Base-by-base conservation (phyloP, 306 rosid species). In the Glycine soja region DNA sequence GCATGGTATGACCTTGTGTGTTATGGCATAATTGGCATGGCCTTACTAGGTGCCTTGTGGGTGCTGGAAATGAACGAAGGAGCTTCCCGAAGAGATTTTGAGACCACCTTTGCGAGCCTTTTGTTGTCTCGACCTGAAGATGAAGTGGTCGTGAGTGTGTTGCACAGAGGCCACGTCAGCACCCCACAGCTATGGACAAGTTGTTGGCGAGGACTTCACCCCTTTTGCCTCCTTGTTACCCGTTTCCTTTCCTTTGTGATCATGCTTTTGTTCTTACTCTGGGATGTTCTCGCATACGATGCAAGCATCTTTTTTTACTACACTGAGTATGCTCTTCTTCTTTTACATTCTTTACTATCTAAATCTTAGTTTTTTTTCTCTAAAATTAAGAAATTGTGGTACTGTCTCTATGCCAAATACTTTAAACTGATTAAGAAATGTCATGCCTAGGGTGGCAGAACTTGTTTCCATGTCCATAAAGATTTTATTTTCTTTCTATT, bases 1-100 rank as follows among this genome's bases (percentile, higher is more conserved):
- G 85, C 65, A 54, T 92, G 97, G 95, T 92, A 92, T 12, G 95
- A 88, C 83, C 85, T 91, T 13, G 92, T 86, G 34, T 91, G 94
- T 67, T 84, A 89, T 63, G 91, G 82, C 75, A 91, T 91, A 43
- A 88, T 92, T 10, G 91, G 85, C 0, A 11, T 75, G 32, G 50
- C 92, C 50, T 50, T 87, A 5, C 2, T 78, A 3, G 78, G 81
- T 24, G 91, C 97, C 40, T 71, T 88, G 52, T 88, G 87, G 87
- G 87, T 88, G 64, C 84, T 91, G 13, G 84, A 90, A 89, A 81
- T 68, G 58, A 85, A 80, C n/a, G 91, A 88, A 86, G 85, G 86
- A 1, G 74, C 78, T 6, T 78, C 89, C 0, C 51, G 72, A 7
- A 16, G 78, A 10, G 86, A 82, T 6, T 86, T 78, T 11, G 77